A percentile compares a stretch with the other conserved stretches of the same genome.
Conservation (phyloP, 352 stramenopile genomes). For the Globisporangium yorkense region DNA sequence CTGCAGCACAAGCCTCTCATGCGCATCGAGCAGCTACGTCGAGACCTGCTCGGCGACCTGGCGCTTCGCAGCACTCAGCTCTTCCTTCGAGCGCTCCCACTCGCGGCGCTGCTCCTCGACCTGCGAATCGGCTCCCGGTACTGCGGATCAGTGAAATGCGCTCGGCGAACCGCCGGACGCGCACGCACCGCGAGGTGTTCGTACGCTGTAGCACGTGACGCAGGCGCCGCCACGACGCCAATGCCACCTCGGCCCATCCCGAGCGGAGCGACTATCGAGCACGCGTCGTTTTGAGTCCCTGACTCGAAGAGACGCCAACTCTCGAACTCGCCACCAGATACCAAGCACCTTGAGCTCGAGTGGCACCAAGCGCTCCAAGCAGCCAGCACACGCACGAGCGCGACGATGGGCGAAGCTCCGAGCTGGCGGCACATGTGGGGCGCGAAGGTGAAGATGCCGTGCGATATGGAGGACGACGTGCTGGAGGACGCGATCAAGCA, state of each 20-base stretch:
- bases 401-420: slow-evolving; percentile 57
- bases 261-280: background rate
- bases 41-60: slow-evolving; percentile 36
- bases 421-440: slow-evolving; percentile 88
- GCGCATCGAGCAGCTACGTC: background rate
- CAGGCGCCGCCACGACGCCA: background rate
- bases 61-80: slow-evolving; percentile 34
- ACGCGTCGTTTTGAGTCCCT: background rate
- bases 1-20: too few relatives aligned
- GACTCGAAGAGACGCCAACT: slow-evolving; percentile 6
- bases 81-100: slow-evolving; percentile 51
- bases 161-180: background rate
- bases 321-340: too few relatives aligned
- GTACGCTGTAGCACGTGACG: background rate
- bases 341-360: background rate
- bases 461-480: slow-evolving; percentile 86
- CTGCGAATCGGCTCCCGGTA: slow-evolving; percentile 15
- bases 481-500: slow-evolving; percentile 83
- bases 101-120: slow-evolving; percentile 46
- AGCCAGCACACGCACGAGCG: background rate
- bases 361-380: too few relatives aligned
- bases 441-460: slow-evolving; percentile 83
- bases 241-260: slow-evolving; percentile 5
- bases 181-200: slow-evolving; percentile 10
- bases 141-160: background rate